Base-by-base conservation (phyloP, 1,139 yeast species). In the Suhomyces taliae region DNA sequence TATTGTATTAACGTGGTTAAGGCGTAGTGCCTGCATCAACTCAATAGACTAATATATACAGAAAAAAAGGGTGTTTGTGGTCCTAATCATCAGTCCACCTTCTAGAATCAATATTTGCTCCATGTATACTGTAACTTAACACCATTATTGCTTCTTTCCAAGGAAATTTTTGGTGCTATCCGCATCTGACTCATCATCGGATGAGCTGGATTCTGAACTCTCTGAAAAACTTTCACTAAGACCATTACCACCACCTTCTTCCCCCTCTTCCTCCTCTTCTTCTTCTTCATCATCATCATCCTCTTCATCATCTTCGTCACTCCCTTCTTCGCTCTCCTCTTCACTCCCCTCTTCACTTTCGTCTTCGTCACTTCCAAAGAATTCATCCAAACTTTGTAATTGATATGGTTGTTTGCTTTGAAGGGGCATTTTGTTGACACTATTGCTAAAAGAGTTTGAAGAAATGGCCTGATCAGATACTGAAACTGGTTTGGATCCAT, bases 351-450 rank as follows among this genome's bases (percentile, higher is more conserved):
- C 66, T 10, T 53, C 64, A 53, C 42, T 57, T 3, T 55, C 54
- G 1, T 71, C 75, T 7, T 76, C 76, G 43, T 82, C 85, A 15
- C 57, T 58, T 0, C 87, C 88, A 59, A 90, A 86, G 62, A 90
- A 90, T 51, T 90, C 97, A 59, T 90, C 97, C 53, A 90, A 69
- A 49, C 90, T 88, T 65, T 87, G 96, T 42, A 87, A 69, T 53
- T 79, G 80, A 59, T 83, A 70, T 0, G 76, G 56, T 65, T 80
- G 61, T 44, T 60, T 64, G 4, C 59, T 52, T 8, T 45, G 46
- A 33, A 44, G 26, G 38, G 34, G 14, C 29, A 37, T 40, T 40
- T 31, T 45, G 31, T 12, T 37, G 19, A 27, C 7, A 11, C 26
- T 24, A 27, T 41, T 40, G 15, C 53, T 56, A 39, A 54, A 57